These are phyloP conservation scores for Podospora didyma DNA, from an alignment of 495 filamentous ascomycete species.

Conservation along the genomic window DNA sequence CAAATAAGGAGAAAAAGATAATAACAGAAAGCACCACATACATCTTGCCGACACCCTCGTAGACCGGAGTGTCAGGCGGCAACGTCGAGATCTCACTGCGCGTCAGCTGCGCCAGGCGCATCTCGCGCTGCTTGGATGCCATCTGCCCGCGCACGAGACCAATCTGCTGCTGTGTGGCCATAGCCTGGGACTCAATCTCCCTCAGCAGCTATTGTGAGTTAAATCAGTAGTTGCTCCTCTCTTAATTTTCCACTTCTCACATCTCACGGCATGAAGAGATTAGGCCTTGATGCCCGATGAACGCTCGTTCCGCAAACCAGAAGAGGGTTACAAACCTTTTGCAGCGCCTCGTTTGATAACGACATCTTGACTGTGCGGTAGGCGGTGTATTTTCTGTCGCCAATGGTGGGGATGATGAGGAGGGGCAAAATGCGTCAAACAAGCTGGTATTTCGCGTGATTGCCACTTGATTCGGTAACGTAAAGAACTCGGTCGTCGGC, in stretches of 20 bases:
- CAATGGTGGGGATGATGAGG: too few relatives aligned
- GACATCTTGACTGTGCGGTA: slow-evolving; percentile 61
- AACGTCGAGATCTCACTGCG: slow-evolving; percentile 73
- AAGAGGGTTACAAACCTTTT: slow-evolving; percentile 67
- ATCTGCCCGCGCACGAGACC: slow-evolving; percentile 81
- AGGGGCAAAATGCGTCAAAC: too few relatives aligned
- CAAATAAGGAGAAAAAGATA: neutral
- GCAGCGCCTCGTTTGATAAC: slow-evolving; percentile 90
- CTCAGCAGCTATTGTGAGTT: slow-evolving; percentile 64
- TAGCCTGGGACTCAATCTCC: slow-evolving; percentile 88
- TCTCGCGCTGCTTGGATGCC: slow-evolving; percentile 79
- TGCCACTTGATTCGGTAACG: too few relatives aligned
- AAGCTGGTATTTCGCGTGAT: too few relatives aligned
- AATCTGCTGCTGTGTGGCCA: slow-evolving; percentile 88
- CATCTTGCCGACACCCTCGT: slow-evolving; percentile 97
- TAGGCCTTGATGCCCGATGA: slow-evolving; percentile 10
- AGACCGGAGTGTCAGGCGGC: slow-evolving; percentile 76
- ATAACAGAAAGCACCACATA: slow-evolving; percentile 39
- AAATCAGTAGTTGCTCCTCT: neutral
- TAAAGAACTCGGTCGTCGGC: too few relatives aligned
- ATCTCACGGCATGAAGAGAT: neutral
- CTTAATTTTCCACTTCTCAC: neutral
- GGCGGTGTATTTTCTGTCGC: neutral
- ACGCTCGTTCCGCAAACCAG: neutral
- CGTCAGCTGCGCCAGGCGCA: slow-evolving; percentile 84